phyloP scores from a whole-genome alignment of 768 basidiomycete genomes.

The Fibroporia radiculosa region DNA sequence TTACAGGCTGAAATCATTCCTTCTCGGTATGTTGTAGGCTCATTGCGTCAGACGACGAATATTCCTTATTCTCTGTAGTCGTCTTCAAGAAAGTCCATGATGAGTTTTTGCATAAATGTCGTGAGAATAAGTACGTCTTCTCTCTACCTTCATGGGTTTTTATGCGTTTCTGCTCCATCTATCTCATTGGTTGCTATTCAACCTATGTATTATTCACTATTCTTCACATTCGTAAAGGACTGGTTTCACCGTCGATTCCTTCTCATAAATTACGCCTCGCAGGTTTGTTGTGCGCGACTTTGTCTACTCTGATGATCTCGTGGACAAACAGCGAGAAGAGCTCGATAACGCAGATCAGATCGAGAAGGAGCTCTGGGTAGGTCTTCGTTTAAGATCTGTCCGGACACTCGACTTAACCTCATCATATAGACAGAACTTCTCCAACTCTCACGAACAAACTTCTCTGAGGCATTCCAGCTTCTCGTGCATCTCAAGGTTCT shows the following conservation, averaged over 20 bases:
- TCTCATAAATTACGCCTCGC: background rate
- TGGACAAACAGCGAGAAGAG: conserved; percentile 76
- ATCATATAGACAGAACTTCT: conserved; percentile 76
- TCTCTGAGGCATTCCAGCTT: conserved; percentile 93
- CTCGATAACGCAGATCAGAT: conserved; percentile 71
- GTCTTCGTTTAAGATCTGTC: conserved; percentile 16
- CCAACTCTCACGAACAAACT: conserved; percentile 86
- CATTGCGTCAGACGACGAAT: conserved; percentile 85
- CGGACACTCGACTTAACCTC: background rate
- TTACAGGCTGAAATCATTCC: background rate
- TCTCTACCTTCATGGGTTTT: background rate
- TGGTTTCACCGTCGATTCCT: background rate
- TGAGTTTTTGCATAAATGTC: conserved; percentile 86
- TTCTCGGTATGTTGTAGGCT: conserved; percentile 34
- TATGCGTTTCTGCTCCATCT: background rate
- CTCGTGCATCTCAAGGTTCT: conserved; percentile 90
- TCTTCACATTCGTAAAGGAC: background rate
- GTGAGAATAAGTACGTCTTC: conserved; percentile 80
- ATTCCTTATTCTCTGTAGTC: conserved; percentile 74
- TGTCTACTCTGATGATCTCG: conserved; percentile 73
- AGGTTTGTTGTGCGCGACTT: conserved; percentile 97
- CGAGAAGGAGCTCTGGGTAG: conserved; percentile 96
- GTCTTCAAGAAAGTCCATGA: conserved; percentile 89
- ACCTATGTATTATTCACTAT: too few species aligned
- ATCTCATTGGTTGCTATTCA: too few species aligned